Evolutionary conservation across 768 basidiomycete genomes (phyloP).

Genomic region (Russula sp.): DNA sequence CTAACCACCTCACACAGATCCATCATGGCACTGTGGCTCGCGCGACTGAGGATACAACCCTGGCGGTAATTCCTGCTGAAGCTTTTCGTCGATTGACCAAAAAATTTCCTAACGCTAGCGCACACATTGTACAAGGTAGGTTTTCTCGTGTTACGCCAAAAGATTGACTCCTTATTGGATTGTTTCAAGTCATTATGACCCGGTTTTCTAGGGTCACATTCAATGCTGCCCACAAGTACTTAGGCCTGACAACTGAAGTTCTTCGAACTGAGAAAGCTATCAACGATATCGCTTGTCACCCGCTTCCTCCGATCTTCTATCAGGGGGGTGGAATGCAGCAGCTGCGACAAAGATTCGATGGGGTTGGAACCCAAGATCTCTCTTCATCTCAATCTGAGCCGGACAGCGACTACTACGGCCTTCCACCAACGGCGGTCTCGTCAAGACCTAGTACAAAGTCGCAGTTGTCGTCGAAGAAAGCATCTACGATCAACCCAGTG

Average conservation of each 20-base stretch:
- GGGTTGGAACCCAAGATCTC: constrained; percentile 36
- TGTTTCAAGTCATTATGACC: constrained; percentile 72
- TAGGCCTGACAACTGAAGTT: constrained; percentile 92
- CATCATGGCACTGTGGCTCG: constrained; percentile 83
- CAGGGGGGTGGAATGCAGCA: constrained; percentile 87
- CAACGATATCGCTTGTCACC: constrained; percentile 95
- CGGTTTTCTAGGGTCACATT: constrained; percentile 97
- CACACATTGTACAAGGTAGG: constrained; percentile 90
- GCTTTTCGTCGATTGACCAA: constrained; percentile 92
- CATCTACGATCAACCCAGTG: constrained; percentile 33
- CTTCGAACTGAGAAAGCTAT: constrained; percentile 96
- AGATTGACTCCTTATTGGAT: constrained; percentile 17
- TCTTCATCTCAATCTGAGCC: constrained; percentile 42
- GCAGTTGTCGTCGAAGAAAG: constrained; percentile 32
- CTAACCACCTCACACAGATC: constrained; percentile 36
- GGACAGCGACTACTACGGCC: constrained; percentile 58
- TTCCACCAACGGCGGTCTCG: constrained; percentile 30
- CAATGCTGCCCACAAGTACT: constrained; percentile 93
- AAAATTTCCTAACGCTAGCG: constrained; percentile 95
- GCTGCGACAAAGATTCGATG: constrained; percentile 87
- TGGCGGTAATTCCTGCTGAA: constrained; percentile 98
- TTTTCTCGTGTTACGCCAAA: neutral
- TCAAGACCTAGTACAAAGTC: constrained; percentile 29
- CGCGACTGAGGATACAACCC: constrained; percentile 88
- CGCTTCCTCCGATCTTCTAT: constrained; percentile 87